Base-by-base conservation (phyloP, 31 red algal genomes). In the Endocladia muricata region DNA sequence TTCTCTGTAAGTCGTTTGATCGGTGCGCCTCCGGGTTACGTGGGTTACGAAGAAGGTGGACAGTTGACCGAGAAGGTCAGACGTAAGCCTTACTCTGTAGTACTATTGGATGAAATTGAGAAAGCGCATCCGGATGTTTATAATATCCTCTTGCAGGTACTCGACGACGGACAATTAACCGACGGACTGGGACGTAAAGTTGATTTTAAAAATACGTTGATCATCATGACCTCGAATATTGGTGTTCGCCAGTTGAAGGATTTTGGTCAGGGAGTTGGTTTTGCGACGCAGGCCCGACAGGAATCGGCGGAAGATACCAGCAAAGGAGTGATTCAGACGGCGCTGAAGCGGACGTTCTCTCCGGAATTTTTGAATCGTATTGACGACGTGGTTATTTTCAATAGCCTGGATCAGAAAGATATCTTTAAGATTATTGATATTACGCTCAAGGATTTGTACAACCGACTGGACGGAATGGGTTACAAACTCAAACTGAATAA, bases 91-190 rank as follows among this genome's bases (percentile, higher is more conserved):
- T 93, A 95, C 49, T 62, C 79, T 19, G 39, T 95, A 1, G 61
- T 95, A n/a, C 55, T 95, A 34, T 70, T 95, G 22, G 92, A 95
- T 82, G 92, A 95, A 37, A 81, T 93, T 40, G 92, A 95, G 76
- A 95, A 95, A 67, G 92, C 92, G 37, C 90, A 94, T 3, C 82
- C 84, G 11, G 74, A 67, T 32, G 73, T 93, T 4, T 39, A 54
- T 30, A 89, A 83, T 31, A 73, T 92, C 35, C 69, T 95, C 3
- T 32, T 95, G 19, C 92, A 95, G 62, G 51, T 95, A 32, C 51
- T 95, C 30, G 92, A 95, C 33, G 89, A 95, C 51, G 92, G 89
- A 11, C 47, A 61, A 38, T 65, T 95, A n/a, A 95, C 92, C 26
- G 92, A 95, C 66, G 71, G 73, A 52, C 54, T 82, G 15, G 92